A percentile compares a stretch with the other conserved stretches of the same genome.
These are phyloP conservation scores for Plasmodium relictum DNA, from an alignment of 169 alveolate genomes.

Conservation along the genomic window DNA sequence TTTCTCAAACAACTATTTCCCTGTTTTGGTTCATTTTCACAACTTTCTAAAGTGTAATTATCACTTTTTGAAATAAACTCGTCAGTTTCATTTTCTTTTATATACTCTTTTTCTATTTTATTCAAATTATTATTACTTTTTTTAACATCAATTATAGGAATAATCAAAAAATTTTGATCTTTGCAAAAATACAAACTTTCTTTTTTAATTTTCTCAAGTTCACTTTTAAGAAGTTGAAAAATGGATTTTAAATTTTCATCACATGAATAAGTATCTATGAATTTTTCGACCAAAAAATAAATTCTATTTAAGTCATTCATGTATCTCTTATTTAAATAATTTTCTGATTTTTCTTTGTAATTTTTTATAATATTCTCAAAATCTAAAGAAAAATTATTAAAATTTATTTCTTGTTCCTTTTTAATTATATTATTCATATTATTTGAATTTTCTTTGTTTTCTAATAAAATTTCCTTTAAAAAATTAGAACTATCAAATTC, in stretches of 20 bases:
- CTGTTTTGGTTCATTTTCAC: neutral
- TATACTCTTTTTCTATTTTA: conserved; percentile 10
- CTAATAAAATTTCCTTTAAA: neutral
- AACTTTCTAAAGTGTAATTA: neutral
- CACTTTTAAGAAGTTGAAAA: conserved; percentile 60
- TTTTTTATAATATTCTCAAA: conserved; percentile 7
- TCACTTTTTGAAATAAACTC: neutral
- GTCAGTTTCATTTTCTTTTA: conserved; percentile 6
- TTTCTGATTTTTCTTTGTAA: conserved; percentile 43
- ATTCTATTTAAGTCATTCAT: conserved; percentile 43
- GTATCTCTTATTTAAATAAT: conserved; percentile 36
- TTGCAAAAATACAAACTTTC: conserved; percentile 46
- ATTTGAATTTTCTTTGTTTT: neutral
- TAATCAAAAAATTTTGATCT: conserved; percentile 31
- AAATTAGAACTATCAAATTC: neutral
- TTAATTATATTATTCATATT: neutral
- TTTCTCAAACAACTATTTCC: too few relatives aligned
- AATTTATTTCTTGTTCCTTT: neutral
- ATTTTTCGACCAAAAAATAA: conserved; percentile 21
- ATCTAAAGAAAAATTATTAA: conserved; percentile 4
- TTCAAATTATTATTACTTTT: neutral
- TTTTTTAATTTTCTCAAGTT: conserved; percentile 47
- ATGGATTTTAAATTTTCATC: conserved; percentile 60
- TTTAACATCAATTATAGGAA: conserved; percentile 14
- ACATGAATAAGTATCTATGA: conserved; percentile 38